Conservation (phyloP, 352 stramenopile genomes). For the Globisporangium sylvaticum region DNA sequence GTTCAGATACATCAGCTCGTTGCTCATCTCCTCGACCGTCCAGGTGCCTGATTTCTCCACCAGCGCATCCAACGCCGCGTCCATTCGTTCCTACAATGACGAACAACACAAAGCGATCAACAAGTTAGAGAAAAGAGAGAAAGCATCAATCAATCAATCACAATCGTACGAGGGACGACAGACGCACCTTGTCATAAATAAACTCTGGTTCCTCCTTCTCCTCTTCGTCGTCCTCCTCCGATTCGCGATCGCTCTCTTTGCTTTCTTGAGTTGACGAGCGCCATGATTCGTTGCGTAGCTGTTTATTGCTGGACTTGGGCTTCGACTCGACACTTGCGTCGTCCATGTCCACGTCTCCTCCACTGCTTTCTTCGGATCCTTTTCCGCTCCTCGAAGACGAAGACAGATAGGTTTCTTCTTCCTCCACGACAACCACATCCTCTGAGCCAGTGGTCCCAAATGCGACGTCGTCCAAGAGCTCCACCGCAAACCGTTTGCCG, state of each 20-base stretch:
- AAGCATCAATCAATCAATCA: neutral
- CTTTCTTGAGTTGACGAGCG: neutral
- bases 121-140: neutral
- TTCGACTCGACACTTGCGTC: constrained; percentile 5
- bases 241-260: neutral
- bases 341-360: constrained; percentile 2
- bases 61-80: constrained; percentile 34
- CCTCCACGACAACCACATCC: constrained; percentile 18
- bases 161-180: neutral
- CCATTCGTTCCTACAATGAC: constrained; percentile 47
- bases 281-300: neutral
- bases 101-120: constrained; percentile 1
- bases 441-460: constrained; percentile 23
- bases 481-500: constrained; percentile 53
- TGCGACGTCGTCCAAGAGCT: constrained; percentile 34
- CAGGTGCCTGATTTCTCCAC: constrained; percentile 59
- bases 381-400: constrained; percentile 4
- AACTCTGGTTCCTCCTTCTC: constrained; percentile 29
- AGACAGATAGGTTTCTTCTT: neutral
- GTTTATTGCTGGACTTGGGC: neutral
- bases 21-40: constrained; percentile 70
- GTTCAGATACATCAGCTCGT: constrained; percentile 66
- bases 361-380: constrained; percentile 1
- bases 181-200: constrained; percentile 81
- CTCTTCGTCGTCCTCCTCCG: constrained; percentile 9